A percentile compares a stretch with the other conserved stretches of the same genome.
Evolutionary conservation across 169 alveolate species (phyloP).

Genomic region (Cryptosporidium andersoni): DNA sequence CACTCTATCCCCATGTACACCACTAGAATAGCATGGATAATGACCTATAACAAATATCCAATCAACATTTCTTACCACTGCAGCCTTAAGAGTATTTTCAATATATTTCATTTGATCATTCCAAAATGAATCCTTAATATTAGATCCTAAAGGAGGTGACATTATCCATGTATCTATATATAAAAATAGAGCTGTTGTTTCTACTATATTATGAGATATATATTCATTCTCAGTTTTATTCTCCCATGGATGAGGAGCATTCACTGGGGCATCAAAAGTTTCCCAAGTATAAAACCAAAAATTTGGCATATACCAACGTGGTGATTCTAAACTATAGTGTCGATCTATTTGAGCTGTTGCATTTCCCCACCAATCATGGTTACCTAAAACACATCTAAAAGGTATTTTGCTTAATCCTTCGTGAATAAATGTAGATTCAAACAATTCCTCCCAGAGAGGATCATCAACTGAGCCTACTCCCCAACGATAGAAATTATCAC

Average conservation of each 20-base stretch:
- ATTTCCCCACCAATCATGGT: slow-evolving; percentile 71
- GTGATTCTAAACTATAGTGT: slow-evolving; percentile 72
- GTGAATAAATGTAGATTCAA: slow-evolving; percentile 44
- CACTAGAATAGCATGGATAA: slow-evolving; percentile 87
- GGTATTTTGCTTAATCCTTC: slow-evolving; percentile 39
- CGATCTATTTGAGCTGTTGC: slow-evolving; percentile 68
- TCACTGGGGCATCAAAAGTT: slow-evolving; percentile 45
- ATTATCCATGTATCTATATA: slow-evolving; percentile 90
- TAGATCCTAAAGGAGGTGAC: slow-evolving; percentile 84
- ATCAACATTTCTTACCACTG: slow-evolving; percentile 81
- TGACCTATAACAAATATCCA: slow-evolving; percentile 89
- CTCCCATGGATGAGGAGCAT: slow-evolving; percentile 72
- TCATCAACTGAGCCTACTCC: slow-evolving; percentile 69
- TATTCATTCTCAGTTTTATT: background rate
- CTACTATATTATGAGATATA: background rate
- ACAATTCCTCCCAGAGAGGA: slow-evolving; percentile 65
- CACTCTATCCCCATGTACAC: slow-evolving; percentile 86
- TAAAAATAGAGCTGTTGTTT: slow-evolving; percentile 72
- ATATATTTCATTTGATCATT: slow-evolving; percentile 86
- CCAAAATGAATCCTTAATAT: slow-evolving; percentile 75
- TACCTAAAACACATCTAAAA: slow-evolving; percentile 66
- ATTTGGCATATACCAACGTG: slow-evolving; percentile 90
- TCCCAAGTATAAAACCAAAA: slow-evolving; percentile 86
- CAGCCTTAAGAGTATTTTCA: slow-evolving; percentile 84
- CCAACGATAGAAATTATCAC: slow-evolving; percentile 68